Base-by-base conservation (phyloP, 306 rosid genomes). In the Lagenaria siceraria region DNA sequence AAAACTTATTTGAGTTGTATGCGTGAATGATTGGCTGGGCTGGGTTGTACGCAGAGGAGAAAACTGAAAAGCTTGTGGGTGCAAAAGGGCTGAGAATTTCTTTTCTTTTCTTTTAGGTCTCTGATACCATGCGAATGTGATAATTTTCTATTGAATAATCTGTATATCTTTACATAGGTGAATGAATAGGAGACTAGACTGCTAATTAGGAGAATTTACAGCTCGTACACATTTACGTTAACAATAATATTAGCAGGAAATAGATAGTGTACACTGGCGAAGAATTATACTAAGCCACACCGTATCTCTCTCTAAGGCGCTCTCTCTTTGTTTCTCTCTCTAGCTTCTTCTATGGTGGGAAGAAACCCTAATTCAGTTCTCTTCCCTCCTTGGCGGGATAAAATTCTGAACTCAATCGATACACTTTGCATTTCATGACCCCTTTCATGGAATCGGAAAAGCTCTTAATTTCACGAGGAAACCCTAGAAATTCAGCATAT, bases 401-500 rank as follows among this genome's bases (percentile, higher is more conserved):
- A 74, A 74, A n/a, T 17, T 22, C 31, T 31, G 22, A 53, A 55
- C 63, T 35, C 22, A 43, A 70, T 66, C 71, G 14, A 17, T 10
- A 4, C 31, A 40, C 74, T 66, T 66, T 21, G 31, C 17, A 71
- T 48, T 73, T 73, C 77, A 73, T 77, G 73, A 60, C 27, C 46
- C 80, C 52, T 60, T 59, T 42, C 19, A 87, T 86, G 93, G 88
- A 81, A 58, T 69, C 90, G 36, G 87, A 85, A 43, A 86, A 71
- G 78, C 79, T 85, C 74, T 17, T 84, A 53, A 79, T 85, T 25
- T 70, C 89, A 48, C 75, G 83, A 9, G 90, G 83, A 82, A 90
- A 86, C 90, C 90, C 93, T 87, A 87, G 89, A 69, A 54, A 82
- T 66, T 22, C 77, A 3, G 62, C 76, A 9, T 84, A 84, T 58